A percentile compares a stretch with the other conserved stretches of the same genome.
Conservation (phyloP, 2,329 filamentous ascomycete genomes). For the Lasiodiplodia gonubiensis region DNA sequence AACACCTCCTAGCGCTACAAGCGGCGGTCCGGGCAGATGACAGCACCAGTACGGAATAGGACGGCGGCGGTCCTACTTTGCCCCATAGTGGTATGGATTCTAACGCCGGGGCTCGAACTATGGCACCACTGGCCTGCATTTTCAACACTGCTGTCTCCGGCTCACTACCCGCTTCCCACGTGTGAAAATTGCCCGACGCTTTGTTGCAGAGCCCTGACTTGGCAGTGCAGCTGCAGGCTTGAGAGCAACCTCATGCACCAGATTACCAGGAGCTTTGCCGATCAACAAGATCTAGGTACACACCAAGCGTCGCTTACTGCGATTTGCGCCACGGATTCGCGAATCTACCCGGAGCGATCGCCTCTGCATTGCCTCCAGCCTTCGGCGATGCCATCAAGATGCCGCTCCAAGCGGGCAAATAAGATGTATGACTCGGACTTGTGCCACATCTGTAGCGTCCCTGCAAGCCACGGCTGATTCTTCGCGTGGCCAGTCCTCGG, state of each 20-base stretch:
- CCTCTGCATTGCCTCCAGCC: background rate
- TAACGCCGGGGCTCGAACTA: background rate
- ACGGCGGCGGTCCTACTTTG: background rate
- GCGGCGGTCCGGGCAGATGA: background rate
- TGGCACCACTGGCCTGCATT: background rate
- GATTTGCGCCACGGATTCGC: background rate
- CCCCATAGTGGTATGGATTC: background rate
- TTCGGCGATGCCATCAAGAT: background rate
- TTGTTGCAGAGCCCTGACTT: background rate
- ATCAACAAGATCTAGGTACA: background rate
- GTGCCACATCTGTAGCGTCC: slow-evolving; percentile 1
- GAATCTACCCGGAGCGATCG: slow-evolving; percentile 2
- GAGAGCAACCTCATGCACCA: background rate
- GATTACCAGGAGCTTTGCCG: background rate
- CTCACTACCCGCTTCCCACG: background rate
- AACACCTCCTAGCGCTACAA: slow-evolving; percentile 11
- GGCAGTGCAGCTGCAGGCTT: background rate
- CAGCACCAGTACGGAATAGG: slow-evolving; percentile 7
- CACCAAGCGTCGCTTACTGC: background rate
- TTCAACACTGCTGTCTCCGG: background rate
- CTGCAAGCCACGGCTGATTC: slow-evolving; percentile 12
- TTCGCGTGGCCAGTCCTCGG: slow-evolving; percentile 5
- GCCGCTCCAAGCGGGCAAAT: background rate
- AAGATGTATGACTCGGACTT: slow-evolving; percentile 2
- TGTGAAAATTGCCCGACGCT: background rate